These are phyloP conservation scores for Crithidia sp. DNA, from an alignment of 208 protist species.

Conservation along the genomic window DNA sequence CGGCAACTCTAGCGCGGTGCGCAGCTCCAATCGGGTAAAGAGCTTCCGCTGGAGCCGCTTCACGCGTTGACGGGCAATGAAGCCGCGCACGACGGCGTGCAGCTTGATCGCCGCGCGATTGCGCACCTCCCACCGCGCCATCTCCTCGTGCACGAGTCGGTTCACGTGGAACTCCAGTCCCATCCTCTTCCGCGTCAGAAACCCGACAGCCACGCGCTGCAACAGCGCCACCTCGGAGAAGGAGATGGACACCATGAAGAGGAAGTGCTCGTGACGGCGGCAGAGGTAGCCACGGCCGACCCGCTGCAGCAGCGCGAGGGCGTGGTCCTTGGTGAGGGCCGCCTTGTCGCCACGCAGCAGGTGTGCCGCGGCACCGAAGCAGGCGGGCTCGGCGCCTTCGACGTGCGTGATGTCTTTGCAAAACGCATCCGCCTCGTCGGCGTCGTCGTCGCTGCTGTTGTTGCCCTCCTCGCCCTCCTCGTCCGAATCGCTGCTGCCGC, in stretches of 20 bases:
- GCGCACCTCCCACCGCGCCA: constrained; percentile 48
- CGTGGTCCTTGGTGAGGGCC: constrained; percentile 17
- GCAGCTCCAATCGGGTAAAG: constrained; percentile 48
- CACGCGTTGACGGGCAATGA: constrained; percentile 47
- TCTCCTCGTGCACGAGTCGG: constrained; percentile 23
- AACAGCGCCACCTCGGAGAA: constrained; percentile 44
- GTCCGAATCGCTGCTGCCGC: constrained; percentile 13
- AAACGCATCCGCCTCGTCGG: constrained; percentile 13
- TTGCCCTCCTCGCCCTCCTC: constrained; percentile 14
- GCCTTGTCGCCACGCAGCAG: constrained; percentile 15
- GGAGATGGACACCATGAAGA: constrained; percentile 39
- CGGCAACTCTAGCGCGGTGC: constrained; percentile 42
- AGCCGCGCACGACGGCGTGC: constrained; percentile 54
- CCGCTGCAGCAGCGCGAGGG: constrained; percentile 42
- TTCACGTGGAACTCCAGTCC: constrained; percentile 36
- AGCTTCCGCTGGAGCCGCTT: constrained; percentile 52
- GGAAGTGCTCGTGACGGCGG: constrained; percentile 44
- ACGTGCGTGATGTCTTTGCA: constrained; percentile 14
- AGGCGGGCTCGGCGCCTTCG: constrained; percentile 17
- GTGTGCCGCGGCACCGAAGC: constrained; percentile 25
- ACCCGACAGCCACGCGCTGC: constrained; percentile 50
- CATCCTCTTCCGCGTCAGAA: constrained; percentile 33
- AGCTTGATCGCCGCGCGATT: constrained; percentile 44
- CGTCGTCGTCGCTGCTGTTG: constrained; percentile 22
- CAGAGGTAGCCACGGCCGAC: constrained; percentile 47